phyloP scores from a whole-genome alignment of 139 green algal genomes.

The Chlamydomonas incerta region DNA sequence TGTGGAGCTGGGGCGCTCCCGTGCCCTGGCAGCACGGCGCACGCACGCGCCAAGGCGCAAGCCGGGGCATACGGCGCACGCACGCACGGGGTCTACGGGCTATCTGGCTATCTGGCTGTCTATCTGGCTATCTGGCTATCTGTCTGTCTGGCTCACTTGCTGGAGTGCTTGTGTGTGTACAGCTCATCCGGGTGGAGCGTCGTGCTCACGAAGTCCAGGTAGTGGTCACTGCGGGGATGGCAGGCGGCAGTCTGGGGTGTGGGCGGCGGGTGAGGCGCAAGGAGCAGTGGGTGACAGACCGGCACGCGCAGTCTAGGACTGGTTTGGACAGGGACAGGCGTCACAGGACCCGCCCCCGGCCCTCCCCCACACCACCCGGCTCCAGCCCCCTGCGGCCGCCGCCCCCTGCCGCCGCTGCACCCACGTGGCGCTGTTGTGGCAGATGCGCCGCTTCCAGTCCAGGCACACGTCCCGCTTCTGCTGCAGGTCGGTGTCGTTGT shows the following conservation, averaged over 20 bases:
- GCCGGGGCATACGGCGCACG: no score
- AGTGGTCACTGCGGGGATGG: neutral
- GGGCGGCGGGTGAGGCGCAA: neutral
- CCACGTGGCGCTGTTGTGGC: neutral
- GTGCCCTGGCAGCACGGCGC: no score
- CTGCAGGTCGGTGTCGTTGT: neutral
- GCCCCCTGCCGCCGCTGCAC: neutral
- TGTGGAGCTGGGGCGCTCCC: no score
- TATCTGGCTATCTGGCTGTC: no score
- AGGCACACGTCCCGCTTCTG: neutral
- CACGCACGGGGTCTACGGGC: no score
- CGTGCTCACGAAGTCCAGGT: neutral
- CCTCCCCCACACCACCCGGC: neutral
- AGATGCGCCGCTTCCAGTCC: neutral
- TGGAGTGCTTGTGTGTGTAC: neutral
- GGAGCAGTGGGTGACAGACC: no score
- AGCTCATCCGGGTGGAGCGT: neutral
- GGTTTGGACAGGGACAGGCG: no score
- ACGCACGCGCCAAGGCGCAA: no score
- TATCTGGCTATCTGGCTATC: no score
- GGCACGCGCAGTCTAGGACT: no score
- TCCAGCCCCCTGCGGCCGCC: neutral
- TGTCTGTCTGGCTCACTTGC: neutral
- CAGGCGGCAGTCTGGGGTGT: neutral
- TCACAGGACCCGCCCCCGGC: no score